Percentiles rank a stretch among this genome's conserved stretches.
These are phyloP conservation scores for Tylopilus subfusipes DNA, from an alignment of 768 basidiomycete genomes.

Conservation along the genomic window DNA sequence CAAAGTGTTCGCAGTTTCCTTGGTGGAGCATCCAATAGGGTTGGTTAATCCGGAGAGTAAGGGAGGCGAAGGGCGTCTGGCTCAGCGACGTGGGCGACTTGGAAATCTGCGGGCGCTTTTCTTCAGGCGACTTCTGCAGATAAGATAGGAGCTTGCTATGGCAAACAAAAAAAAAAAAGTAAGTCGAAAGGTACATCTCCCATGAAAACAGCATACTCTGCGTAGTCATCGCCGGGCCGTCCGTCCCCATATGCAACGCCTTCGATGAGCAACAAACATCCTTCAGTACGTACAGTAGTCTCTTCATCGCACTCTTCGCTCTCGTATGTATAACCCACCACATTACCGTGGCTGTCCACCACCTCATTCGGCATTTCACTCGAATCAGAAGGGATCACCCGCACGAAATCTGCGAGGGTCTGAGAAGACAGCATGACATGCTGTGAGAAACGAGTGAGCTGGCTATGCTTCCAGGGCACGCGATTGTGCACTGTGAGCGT, in stretches of 20 bases:
- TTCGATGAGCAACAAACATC: slow-evolving; percentile 61
- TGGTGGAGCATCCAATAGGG: slow-evolving; percentile 83
- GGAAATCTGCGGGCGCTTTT: slow-evolving; percentile 29
- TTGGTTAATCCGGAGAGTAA: slow-evolving; percentile 61
- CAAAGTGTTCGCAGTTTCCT: slow-evolving; percentile 79
- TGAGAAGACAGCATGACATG: slow-evolving; percentile 70
- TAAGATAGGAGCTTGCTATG: slow-evolving; percentile 47
- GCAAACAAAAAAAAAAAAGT: neutral
- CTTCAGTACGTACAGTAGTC: slow-evolving; percentile 19
- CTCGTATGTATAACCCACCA: slow-evolving; percentile 32
- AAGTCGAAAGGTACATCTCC: neutral
- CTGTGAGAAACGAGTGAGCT: slow-evolving; percentile 60
- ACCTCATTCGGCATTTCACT: slow-evolving; percentile 49
- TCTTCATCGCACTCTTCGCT: slow-evolving; percentile 6
- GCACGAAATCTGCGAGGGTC: slow-evolving; percentile 60
- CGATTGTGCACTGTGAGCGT: slow-evolving; percentile 59
- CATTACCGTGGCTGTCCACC: slow-evolving; percentile 29
- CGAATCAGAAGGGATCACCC: slow-evolving; percentile 58
- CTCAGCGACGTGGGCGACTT: slow-evolving; percentile 43
- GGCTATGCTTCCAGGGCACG: slow-evolving; percentile 57
- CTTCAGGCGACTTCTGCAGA: slow-evolving; percentile 31
- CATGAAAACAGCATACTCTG: slow-evolving; percentile 40
- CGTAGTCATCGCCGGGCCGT: slow-evolving; percentile 48
- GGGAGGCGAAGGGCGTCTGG: slow-evolving; percentile 48
- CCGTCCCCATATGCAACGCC: slow-evolving; percentile 57